These are phyloP conservation scores for Allomyces macrogynus DNA, from an alignment of 192 early-diverging fungal species.

Conservation along the genomic window DNA sequence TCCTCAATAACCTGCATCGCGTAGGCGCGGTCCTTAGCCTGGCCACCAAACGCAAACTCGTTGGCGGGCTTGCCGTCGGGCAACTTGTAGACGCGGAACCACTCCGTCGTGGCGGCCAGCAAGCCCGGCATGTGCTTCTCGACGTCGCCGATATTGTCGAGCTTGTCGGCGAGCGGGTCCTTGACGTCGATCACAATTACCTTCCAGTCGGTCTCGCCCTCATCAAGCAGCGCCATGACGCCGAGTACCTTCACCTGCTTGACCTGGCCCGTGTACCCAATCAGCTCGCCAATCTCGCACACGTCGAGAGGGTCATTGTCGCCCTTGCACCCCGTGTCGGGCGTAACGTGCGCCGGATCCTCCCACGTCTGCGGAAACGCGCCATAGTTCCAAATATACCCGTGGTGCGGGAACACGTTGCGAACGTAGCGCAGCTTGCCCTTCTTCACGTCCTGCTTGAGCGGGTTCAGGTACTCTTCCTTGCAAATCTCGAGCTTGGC, in stretches of 20 bases:
- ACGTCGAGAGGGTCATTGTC: slow-evolving; percentile 98
- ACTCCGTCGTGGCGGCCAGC: slow-evolving; percentile 90
- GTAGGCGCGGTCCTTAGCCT: slow-evolving; percentile 66
- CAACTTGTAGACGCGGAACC: slow-evolving; percentile 99
- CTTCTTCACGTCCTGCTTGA: slow-evolving; percentile 98
- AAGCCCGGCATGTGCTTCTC: slow-evolving; percentile 92
- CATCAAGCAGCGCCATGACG: slow-evolving; percentile 95
- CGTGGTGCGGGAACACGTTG: slow-evolving; percentile 98
- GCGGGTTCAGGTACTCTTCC: slow-evolving; percentile 92
- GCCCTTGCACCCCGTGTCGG: slow-evolving; percentile 86
- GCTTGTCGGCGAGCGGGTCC: slow-evolving; percentile 88
- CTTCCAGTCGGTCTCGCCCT: slow-evolving; percentile 99
- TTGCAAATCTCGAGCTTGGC: slow-evolving; percentile 98
- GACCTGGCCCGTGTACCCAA: slow-evolving; percentile 80
- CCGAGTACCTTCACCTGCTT: slow-evolving; percentile 99
- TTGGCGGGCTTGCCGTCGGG: slow-evolving; percentile 99
- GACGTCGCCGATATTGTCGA: slow-evolving; percentile 98
- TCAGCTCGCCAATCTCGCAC: slow-evolving; percentile 89
- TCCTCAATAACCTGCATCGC: slow-evolving; percentile 77
- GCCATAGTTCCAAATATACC: slow-evolving; percentile 99
- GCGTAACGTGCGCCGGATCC: slow-evolving; percentile 70
- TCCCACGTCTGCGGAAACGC: slow-evolving; percentile 99
- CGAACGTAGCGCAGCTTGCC: slow-evolving; percentile 94
- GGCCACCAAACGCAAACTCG: slow-evolving; percentile 91
- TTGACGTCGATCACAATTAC: slow-evolving; percentile 92